Conservation (phyloP, 805 yeast genomes). For the Vanderwaltozyma polyspora region DNA sequence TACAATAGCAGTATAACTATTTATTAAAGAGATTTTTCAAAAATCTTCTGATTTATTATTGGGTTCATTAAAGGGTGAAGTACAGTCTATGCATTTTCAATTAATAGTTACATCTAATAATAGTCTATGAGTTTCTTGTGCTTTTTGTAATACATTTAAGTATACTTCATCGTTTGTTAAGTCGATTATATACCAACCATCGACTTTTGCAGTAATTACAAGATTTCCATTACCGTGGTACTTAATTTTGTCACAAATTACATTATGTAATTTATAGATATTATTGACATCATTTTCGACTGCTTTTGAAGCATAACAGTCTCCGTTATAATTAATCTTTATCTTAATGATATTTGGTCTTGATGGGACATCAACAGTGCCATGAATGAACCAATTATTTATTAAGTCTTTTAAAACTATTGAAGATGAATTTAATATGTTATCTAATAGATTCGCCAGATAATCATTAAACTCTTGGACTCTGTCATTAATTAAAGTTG, state of each 20-base stretch:
- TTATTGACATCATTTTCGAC: slow-evolving; percentile 6
- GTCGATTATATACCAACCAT: slow-evolving; percentile 14
- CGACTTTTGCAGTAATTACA: slow-evolving; percentile 7
- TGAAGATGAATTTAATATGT: background rate
- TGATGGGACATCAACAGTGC: background rate
- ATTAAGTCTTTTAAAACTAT: slow-evolving; percentile 1
- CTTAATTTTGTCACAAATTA: slow-evolving; percentile 2
- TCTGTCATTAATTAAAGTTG: slow-evolving; percentile 3
- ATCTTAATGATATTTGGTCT: slow-evolving; percentile 6
- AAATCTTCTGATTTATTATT: too few species aligned
- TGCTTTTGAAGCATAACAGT: slow-evolving; percentile 16
- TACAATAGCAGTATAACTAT: too few species aligned
- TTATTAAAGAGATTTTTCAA: too few species aligned
- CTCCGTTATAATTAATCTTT: slow-evolving; percentile 13
- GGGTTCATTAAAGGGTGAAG: too few species aligned
- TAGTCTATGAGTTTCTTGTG: slow-evolving; percentile 5
- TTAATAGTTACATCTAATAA: slow-evolving; percentile 3
- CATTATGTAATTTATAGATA: slow-evolving; percentile 6
- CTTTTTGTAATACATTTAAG: slow-evolving; percentile 6
- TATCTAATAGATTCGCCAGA: slow-evolving; percentile 1
- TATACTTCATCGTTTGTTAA: slow-evolving; percentile 9
- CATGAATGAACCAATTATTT: slow-evolving; percentile 5
- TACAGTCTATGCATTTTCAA: too few species aligned
- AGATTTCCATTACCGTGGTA: background rate
- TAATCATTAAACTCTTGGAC: slow-evolving; percentile 6